Evolutionary conservation across 2,329 filamentous ascomycete species (phyloP), one percentile per base, ranked within the genome.

Genomic region (Scedosporium dehoogii): DNA sequence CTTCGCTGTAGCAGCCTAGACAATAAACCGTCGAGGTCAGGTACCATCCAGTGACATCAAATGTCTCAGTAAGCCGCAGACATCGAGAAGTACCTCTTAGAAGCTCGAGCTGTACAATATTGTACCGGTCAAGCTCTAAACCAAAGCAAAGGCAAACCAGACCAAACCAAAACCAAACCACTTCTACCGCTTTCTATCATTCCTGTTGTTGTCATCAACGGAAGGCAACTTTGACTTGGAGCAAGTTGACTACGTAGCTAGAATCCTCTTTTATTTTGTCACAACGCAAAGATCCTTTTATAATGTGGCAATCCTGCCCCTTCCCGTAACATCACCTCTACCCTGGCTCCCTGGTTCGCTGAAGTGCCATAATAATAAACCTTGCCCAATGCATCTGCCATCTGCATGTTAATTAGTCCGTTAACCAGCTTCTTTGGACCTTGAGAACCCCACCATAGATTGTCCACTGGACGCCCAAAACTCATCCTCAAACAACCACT

Each of bases 361-460:
- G 44, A 48, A 48, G 44, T 21, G n/a, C n/a, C 16, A 21, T 21
- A n/a, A n/a, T n/a, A n/a, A n/a, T n/a, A n/a, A 48, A 48, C 18
- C 44, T 21, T 48, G n/a, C 44, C 44, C 16, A 21, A 18, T 21
- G 44, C 44, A 48, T 48, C n/a, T 48, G 9, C 44, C 44, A 21
- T 21, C 44, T 18, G 44, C 44, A 48, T 18, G 9, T n/a, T 38
- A 38, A 38, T 38, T 38, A 38, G 33, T 38, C 10, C 33, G 4
- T 38, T 38, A 38, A 38, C 33, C 33, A 38, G 33, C 33, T 38
- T 38, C 33, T 38, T 38, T 12, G 33, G 33, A 41, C 56, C 56
- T 21, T 59, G 25, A 46, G 21, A 46, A 59, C 58, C 58, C 58
- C 58, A 59, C 58, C 58, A 59, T 59, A 44, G 33, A 18, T 9